Percentiles rank a stretch among this genome's conserved stretches.
These are phyloP conservation scores for Capsicum pubescens DNA, from an alignment of 257 asterid species.

Conservation along the genomic window DNA sequence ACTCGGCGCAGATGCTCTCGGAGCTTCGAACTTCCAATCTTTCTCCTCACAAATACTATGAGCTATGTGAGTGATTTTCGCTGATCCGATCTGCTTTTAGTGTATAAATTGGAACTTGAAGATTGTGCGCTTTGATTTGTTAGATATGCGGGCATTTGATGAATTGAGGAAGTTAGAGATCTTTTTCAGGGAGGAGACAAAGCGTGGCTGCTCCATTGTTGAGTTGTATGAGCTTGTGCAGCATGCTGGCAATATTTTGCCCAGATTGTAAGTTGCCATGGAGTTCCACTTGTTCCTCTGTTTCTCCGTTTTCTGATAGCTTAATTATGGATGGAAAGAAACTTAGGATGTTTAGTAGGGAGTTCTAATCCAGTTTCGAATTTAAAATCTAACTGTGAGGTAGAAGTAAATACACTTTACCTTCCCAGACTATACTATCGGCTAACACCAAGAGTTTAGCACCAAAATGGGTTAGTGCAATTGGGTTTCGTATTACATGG, in stretches of 20 bases:
- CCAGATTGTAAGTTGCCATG: slow-evolving; percentile 70
- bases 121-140: slow-evolving; percentile 29
- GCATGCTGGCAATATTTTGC: slow-evolving; percentile 98
- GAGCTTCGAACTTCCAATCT: slow-evolving; percentile 98
- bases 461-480: slow-evolving; percentile 6
- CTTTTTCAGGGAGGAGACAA: slow-evolving; percentile 84
- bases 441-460: neutral
- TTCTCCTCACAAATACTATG: slow-evolving; percentile 98
- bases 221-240: slow-evolving; percentile 98
- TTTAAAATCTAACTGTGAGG: neutral
- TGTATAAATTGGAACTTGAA: neutral
- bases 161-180: slow-evolving; percentile 94
- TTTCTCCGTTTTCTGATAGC: neutral
- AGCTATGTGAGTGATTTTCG: slow-evolving; percentile 73
- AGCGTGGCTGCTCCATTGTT: slow-evolving; percentile 92
- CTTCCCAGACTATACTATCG: too few relatives aligned
- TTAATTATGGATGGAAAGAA: neutral
- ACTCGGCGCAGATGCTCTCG: slow-evolving; percentile 98
- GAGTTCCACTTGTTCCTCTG: neutral
- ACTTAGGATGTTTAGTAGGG: neutral
- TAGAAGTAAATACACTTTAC: too few relatives aligned
- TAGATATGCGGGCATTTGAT: slow-evolving; percentile 99
- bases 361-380: slow-evolving; percentile 1
- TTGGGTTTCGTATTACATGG: neutral
- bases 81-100: slow-evolving; percentile 31